These are phyloP conservation scores for Calonectria naviculata DNA, from an alignment of 2,329 filamentous ascomycete genomes.

Conservation along the genomic window DNA sequence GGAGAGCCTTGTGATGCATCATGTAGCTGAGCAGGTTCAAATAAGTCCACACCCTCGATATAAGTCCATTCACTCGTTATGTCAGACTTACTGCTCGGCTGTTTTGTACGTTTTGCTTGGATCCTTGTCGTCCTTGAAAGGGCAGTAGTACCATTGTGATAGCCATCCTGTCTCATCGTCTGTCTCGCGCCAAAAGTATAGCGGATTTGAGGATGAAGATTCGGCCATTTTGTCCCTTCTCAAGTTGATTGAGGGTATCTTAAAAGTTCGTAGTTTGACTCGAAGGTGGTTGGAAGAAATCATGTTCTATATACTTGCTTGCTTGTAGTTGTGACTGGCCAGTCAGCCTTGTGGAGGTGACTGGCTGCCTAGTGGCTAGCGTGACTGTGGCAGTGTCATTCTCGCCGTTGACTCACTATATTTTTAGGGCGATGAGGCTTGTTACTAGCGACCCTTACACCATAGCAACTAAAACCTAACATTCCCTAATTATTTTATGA, in stretches of 20 bases:
- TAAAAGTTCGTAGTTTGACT: not conserved
- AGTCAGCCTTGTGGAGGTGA: conserved; percentile 21
- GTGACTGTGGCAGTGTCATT: conserved; percentile 23
- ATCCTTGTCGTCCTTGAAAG: conserved; percentile 56
- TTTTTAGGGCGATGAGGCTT: not conserved
- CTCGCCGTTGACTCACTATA: conserved; percentile 37
- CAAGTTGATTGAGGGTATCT: not conserved
- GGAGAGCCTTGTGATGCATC: conserved; percentile 65
- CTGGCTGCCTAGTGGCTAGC: conserved; percentile 10
- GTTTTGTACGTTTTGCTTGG: conserved; percentile 55
- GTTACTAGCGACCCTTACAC: not conserved
- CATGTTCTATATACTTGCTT: conserved; percentile 6
- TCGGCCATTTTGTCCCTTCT: conserved; percentile 17
- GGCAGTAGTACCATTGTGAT: conserved; percentile 70
- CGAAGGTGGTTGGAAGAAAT: not conserved
- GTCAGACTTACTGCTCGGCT: conserved; percentile 59
- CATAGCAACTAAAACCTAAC: not conserved
- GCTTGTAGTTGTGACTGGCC: not conserved
- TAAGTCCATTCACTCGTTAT: not conserved
- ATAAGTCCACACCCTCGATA: not conserved
- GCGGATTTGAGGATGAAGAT: conserved; percentile 23
- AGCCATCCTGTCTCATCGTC: conserved; percentile 64
- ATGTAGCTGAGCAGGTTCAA: conserved; percentile 54
- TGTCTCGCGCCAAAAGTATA: conserved; percentile 63
- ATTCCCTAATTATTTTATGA: not conserved